Evolutionary conservation across 805 yeast species (phyloP), one percentile per base, ranked within the genome.

Genomic region (Peterozyma xylosa): DNA sequence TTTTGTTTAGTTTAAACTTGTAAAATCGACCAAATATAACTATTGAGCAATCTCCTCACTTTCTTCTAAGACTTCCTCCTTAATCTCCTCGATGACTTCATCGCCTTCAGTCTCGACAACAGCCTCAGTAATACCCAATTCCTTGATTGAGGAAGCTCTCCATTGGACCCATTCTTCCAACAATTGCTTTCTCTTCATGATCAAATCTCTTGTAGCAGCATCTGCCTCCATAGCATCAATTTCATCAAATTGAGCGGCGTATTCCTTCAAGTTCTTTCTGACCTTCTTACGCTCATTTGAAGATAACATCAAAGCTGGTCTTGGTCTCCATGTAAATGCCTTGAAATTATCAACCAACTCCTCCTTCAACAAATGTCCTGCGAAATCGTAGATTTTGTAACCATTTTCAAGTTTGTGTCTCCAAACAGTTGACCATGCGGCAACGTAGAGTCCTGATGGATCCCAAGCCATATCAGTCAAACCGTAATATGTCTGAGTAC

Each of bases 271-370:
- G 70, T 84, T 84, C 84, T 86, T 86, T 71, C 87, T 78, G 50
- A 93, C 88, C 74, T 82, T 84, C 83, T 88, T 87, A 71, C 79
- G 79, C 63, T 87, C 95, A 52, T 79, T 83, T 55, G 82, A 79
- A 48, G 81, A 71, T 59, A 93, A 77, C 51, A 82, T 65, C 2
- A 89, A 74, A 15, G 76, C 78, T 42, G 99, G 99, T 70, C 99
- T 82, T 57, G 98, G 98, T 73, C 99, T 86, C 99, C 99, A 93
- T 49, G 78, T 71, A 57, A 91, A 86, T 49, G 86, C 90, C 67
- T 81, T 86, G 77, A 93, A 88, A 45, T 82, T 85, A 55, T 86
- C 93, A 48, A 86, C 64, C 18, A 74, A 64, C 58, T 90, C 96
- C 55, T 86, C 93, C 53, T 82, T 80, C 48, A 87, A 63, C 51